Percentiles rank a stretch among this genome's conserved stretches.
Evolutionary conservation across 2,329 filamentous ascomycete genomes (phyloP).

Genomic region (Neofusicoccum laricinum): DNA sequence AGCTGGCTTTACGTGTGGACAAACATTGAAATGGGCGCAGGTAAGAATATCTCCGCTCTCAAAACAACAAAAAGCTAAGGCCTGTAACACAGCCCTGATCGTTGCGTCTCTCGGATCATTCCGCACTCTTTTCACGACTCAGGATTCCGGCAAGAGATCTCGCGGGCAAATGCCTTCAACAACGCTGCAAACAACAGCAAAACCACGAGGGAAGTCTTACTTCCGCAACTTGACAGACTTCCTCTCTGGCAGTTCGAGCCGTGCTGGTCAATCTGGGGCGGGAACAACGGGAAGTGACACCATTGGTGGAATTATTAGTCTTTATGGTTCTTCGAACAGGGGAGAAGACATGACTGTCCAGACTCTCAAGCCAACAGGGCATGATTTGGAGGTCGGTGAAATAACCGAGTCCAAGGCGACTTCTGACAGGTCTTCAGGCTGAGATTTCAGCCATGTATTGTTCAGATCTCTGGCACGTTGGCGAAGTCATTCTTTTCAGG

Average conservation of each 20-base stretch:
- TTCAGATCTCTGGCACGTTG: too few species aligned
- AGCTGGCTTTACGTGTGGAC: slow-evolving; percentile 20
- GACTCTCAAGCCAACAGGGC: neutral
- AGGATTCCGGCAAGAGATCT: neutral
- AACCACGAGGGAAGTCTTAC: neutral
- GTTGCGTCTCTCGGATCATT: neutral
- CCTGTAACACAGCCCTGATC: neutral
- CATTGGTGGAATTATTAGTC: neutral
- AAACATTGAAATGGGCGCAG: slow-evolving; percentile 15
- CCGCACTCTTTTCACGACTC: neutral
- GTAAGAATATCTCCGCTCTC: slow-evolving; percentile 4
- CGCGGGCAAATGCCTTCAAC: neutral
- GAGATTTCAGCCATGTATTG: too few species aligned
- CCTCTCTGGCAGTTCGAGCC: neutral
- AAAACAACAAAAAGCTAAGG: neutral
- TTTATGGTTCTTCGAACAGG: neutral
- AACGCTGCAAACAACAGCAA: neutral
- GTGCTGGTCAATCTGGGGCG: neutral
- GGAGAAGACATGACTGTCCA: neutral
- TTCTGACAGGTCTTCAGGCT: too few species aligned
- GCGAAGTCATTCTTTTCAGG: too few species aligned
- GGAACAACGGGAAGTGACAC: neutral
- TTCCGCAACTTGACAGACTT: neutral
- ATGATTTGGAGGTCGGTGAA: too few species aligned
- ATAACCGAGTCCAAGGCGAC: too few species aligned